Evolutionary conservation across 2,329 filamentous ascomycete genomes (phyloP).

Genomic region (Sodiomyces alkalinus): DNA sequence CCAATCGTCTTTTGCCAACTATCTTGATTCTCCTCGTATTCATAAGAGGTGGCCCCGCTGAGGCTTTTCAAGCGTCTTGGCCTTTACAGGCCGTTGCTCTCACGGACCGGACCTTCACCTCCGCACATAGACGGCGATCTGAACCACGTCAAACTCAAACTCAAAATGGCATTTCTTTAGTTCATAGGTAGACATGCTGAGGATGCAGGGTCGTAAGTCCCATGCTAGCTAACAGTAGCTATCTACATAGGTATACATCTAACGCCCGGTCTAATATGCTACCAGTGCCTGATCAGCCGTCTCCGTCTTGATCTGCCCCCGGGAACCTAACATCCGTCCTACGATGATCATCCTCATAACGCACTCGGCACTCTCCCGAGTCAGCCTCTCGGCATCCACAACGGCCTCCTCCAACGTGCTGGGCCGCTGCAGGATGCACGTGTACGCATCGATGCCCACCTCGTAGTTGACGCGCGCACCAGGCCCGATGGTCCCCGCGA

Average conservation of each 20-base stretch:
- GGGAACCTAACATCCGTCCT: slow-evolving; percentile 13
- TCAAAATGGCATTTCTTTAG: no score
- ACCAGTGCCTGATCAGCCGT: slow-evolving; percentile 1
- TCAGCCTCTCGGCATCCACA: slow-evolving; percentile 15
- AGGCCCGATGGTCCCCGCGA: slow-evolving; percentile 20
- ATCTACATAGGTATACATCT: slow-evolving; percentile 1
- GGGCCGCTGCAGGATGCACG: slow-evolving; percentile 17
- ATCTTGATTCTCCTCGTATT: no score
- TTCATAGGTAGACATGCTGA: no score
- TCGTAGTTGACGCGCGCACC: slow-evolving; percentile 19
- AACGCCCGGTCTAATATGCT: not conserved
- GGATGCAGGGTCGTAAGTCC: no score
- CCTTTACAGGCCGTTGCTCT: slow-evolving; percentile 1
- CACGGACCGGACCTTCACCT: no score
- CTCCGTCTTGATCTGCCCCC: slow-evolving; percentile 1
- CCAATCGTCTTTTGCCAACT: no score
- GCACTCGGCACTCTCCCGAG: slow-evolving; percentile 16
- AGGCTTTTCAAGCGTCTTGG: not conserved
- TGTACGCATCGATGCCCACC: slow-evolving; percentile 17
- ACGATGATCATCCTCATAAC: slow-evolving; percentile 18
- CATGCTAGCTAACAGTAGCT: no score
- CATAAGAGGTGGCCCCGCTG: not conserved
- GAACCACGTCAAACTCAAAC: no score
- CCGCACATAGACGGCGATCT: no score
- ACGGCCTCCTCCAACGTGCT: slow-evolving; percentile 16